A percentile compares a stretch with the other conserved stretches of the same genome.
These are phyloP conservation scores for Stephania cephalantha DNA, from an alignment of 164 flowering plant species.

Conservation along the genomic window DNA sequence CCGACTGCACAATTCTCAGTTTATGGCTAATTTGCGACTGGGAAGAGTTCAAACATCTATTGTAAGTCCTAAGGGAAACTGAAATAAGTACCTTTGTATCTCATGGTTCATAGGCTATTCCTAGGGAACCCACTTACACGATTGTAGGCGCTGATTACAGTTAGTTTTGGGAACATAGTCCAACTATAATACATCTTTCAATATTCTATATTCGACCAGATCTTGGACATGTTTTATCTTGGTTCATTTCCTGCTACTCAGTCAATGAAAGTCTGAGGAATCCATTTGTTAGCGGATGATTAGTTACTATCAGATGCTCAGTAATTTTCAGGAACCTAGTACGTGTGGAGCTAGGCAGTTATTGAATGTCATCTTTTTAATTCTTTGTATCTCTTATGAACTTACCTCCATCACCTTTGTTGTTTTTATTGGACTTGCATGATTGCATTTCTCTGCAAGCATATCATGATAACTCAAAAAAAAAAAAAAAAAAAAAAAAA, in stretches of 20 bases:
- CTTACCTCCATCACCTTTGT: neutral
- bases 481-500: neutral
- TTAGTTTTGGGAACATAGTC: neutral
- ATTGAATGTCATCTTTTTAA: neutral
- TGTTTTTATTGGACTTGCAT: neutral
- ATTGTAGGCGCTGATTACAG: neutral
- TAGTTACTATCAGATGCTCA: neutral
- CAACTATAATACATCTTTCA: no score
- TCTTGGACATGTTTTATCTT: no score
- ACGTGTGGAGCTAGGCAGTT: neutral
- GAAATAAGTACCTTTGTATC: no score
- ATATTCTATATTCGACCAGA: no score
- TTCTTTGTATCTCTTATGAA: neutral
- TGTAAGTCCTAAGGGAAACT: no score
- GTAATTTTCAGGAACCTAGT: neutral
- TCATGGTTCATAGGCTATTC: no score
- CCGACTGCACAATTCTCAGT: neutral
- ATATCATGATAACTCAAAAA: neutral
- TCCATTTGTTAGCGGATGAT: no score
- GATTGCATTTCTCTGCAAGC: neutral
- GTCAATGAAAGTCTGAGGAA: no score
- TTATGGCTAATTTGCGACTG: neutral
- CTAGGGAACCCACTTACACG: no score
- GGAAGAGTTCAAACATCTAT: no score
- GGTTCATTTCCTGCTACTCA: neutral